Evolutionary conservation across 1,139 yeast species (phyloP), one percentile per base, ranked within the genome.

Genomic region (Citeromyces hawaiiensis): DNA sequence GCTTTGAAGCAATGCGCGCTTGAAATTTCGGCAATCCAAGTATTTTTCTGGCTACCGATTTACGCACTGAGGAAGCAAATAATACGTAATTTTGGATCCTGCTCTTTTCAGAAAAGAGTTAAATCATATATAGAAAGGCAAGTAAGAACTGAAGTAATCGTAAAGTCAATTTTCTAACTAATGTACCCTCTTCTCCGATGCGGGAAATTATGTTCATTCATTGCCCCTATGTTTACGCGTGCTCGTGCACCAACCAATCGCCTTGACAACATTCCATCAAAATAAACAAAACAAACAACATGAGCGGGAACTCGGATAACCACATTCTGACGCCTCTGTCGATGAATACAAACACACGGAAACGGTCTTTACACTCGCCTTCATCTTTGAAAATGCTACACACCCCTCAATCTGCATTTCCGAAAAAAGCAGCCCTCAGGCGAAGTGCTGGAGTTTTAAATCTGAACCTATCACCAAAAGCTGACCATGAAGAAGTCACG

Each of bases 371-470:
- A 13, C 48, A 51, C 36, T 53, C 57, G 1, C 57, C 57, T 3
- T 48, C 52, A 6, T 18, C 36, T 27, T 13, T 14, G 13, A 21
- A 25, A 25, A 18, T 16, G 16, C 13, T 19, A 7, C 36, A 37
- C 10, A 27, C 36, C 5, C 27, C 30, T 17, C 40, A 44, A 5
- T 39, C 48, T 14, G 44, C 47, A 6, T 37, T 39, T 33, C 36
- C 45, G 7, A 52, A 52, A 35, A 52, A 53, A 34, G 53, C 51
- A 2, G 48, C 54, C 1, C 40, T 61, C n/a, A 54, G 64, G 45
- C 52, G 67, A 48, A 60, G 65, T 50, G 63, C 59, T 4, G 67
- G 67, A 3, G 44, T 61, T 8, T 42, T 62, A 39, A 61, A 62
- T 36, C 43, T 62, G 35, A 59, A 63, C 17, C 46, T 60, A 9